Conservation (phyloP, 129 eudicot species). For the Oenanthe sinensis region DNA sequence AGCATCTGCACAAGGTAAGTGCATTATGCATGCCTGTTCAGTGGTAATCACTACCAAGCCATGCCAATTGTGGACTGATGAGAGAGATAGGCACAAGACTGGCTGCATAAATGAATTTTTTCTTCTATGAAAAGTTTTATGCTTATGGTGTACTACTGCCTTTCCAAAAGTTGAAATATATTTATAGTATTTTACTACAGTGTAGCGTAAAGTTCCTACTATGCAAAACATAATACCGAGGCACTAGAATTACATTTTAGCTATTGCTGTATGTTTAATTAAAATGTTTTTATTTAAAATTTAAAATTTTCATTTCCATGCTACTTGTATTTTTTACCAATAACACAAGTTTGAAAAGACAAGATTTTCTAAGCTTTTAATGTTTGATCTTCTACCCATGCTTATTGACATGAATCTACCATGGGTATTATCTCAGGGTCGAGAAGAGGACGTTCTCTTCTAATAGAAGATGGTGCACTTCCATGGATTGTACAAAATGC, state of each 20-base stretch:
- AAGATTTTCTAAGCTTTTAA: background rate
- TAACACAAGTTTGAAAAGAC: background rate
- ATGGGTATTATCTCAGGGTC: conserved; percentile 33
- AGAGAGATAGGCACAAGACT: background rate
- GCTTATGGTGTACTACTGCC: background rate
- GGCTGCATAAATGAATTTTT: background rate
- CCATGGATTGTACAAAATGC: conserved; percentile 98
- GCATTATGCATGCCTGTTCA: background rate
- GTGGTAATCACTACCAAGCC: background rate
- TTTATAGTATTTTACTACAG: background rate
- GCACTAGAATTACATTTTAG: background rate
- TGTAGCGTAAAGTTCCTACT: background rate
- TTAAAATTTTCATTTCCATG: background rate
- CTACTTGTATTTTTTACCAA: background rate
- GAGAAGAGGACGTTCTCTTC: conserved; percentile 53
- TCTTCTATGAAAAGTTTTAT: background rate
- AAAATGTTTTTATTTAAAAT: no score
- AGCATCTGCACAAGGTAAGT: conserved; percentile 69
- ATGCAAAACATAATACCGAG: background rate
- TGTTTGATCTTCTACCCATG: background rate
- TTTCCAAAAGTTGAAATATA: background rate
- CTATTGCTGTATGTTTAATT: background rate
- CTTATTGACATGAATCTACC: background rate
- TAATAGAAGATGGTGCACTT: conserved; percentile 93
- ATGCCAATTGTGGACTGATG: background rate